These are phyloP conservation scores for Magnaporthiopsis incrustans DNA, from an alignment of 2,329 filamentous ascomycete species.

Conservation along the genomic window DNA sequence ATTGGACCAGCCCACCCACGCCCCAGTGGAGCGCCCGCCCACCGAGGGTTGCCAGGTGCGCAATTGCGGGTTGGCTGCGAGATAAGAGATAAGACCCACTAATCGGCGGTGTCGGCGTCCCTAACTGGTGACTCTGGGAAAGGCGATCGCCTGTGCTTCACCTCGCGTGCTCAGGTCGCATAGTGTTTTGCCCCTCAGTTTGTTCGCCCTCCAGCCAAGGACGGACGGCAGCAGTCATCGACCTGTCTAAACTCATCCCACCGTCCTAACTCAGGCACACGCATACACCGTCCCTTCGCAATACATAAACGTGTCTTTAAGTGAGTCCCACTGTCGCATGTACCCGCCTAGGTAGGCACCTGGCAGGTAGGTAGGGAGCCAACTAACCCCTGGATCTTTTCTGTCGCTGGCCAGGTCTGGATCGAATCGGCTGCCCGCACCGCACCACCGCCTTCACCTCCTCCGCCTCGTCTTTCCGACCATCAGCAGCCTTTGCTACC, in stretches of 20 bases:
- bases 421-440: background rate
- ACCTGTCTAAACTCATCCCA: too few species aligned
- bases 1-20: background rate
- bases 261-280: too few species aligned
- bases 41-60: too few species aligned
- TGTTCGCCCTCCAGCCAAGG: background rate
- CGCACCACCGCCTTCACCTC: background rate
- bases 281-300: too few species aligned
- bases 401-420: background rate
- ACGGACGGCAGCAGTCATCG: too few species aligned
- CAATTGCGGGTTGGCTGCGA: background rate
- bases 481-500: background rate
- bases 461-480: background rate
- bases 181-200: background rate
- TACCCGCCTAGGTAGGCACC: background rate
- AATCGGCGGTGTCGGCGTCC: background rate
- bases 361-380: background rate
- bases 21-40: too few species aligned
- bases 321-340: background rate
- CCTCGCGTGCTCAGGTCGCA: background rate
- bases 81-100: background rate
- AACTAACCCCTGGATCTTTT: background rate
- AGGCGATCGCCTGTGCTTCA: background rate
- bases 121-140: background rate
- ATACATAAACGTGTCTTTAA: background rate